Base-by-base conservation (phyloP, 345 rosid genomes). In the Aquilaria malaccensis region DNA sequence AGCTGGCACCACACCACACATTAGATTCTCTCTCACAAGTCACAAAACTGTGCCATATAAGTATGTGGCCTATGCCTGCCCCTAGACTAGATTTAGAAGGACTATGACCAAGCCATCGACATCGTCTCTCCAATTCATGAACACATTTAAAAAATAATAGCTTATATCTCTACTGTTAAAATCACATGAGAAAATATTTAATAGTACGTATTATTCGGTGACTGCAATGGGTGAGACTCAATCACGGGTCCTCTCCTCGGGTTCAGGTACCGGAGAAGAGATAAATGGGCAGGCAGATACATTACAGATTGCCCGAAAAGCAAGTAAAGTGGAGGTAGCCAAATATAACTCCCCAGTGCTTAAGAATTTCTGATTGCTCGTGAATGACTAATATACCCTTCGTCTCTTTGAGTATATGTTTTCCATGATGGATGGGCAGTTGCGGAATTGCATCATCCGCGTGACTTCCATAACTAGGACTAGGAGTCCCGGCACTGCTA, bases 1-100 rank as follows among this genome's bases (percentile, higher is more conserved):
- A 85, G 98, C 98, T 86, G 96, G 87, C 93, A 83, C 50, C 87
- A 74, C 78, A 55, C 70, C 74, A 51, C 50, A 62, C 49, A 66
- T 71, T 72, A 81, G 83, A 83, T 83, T 84, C 80, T 82, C 58
- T 71, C 78, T 41, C 58, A 30, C 15, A 31, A 22, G 53, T 22
- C 22, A 22, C 22, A 22, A 22, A 22, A 22, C 22, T 22, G 22
- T 22, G 22, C 22, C 22, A 22, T 22, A 22, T 22, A 22, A 22
- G 56, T 70, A 50, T 55, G 58, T 51, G 72, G 72, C 67, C 77
- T 70, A 77, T 55, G 43, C 43, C 7, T 37, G 43, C 43, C 43
- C 43, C 43, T 37, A 0, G 43, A 3, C 43, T 7, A 22, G 5
- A 3, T 2, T 9, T 37, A 37, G 13, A 22, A 22, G 22, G 57